Conservation (phyloP, 2,329 filamentous ascomycete genomes). For the Aureobasidium sp. region DNA sequence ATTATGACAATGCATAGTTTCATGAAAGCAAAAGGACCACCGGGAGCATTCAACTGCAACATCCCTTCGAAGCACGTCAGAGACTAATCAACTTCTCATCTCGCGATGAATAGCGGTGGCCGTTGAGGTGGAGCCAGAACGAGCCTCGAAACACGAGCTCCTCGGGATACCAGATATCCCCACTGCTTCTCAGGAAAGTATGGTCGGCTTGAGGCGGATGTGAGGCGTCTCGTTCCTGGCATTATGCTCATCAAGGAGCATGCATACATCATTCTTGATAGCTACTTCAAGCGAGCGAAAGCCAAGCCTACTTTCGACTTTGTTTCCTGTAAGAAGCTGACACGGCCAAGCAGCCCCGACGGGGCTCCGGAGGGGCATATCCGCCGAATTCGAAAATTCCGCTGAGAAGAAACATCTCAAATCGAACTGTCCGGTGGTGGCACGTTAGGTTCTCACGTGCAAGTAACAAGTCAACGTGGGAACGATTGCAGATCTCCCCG, state of each 20-base stretch:
- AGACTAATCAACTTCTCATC: neutral
- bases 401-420: neutral
- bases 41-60: neutral
- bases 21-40: neutral
- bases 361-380: neutral
- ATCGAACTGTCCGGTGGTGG: neutral
- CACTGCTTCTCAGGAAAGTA: neutral
- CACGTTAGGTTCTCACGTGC: too few species aligned
- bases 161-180: neutral
- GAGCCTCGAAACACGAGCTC: neutral
- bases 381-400: too few species aligned
- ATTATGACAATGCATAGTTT: neutral
- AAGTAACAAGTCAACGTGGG: too few species aligned
- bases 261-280: neutral
- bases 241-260: neutral
- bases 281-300: neutral
- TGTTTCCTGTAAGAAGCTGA: neutral
- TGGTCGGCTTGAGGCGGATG: too few species aligned
- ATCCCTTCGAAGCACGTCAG: neutral
- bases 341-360: neutral
- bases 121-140: neutral
- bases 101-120: neutral
- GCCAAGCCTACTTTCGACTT: neutral
- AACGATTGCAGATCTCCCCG: neutral
- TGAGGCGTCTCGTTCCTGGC: too few species aligned